A percentile compares a stretch with the other conserved stretches of the same genome.
These are phyloP conservation scores for Drechslerella dactyloides DNA, from an alignment of 2,329 filamentous ascomycete species.

Conservation along the genomic window DNA sequence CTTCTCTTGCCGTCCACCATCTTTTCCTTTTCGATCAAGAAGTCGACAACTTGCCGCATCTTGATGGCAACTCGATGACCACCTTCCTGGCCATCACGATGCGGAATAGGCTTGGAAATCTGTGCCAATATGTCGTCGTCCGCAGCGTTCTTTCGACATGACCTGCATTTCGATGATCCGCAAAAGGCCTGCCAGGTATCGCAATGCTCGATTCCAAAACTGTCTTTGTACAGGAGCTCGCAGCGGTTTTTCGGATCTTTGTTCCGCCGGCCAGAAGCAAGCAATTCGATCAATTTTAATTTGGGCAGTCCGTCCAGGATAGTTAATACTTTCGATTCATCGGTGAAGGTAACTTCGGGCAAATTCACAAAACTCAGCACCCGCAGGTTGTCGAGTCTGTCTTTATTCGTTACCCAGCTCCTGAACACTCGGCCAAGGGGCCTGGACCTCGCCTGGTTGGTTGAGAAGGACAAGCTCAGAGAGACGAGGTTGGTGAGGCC, in stretches of 20 bases:
- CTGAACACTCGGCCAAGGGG: conserved; percentile 37
- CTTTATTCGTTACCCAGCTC: conserved; percentile 43
- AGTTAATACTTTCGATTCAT: conserved; percentile 9
- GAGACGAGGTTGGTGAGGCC: conserved; percentile 31
- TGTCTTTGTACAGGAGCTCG: neutral
- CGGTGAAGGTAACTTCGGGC: neutral
- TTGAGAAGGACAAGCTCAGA: conserved; percentile 21
- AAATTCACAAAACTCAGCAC: conserved; percentile 22
- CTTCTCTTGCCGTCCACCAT: conserved; percentile 15
- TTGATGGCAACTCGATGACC: conserved; percentile 5
- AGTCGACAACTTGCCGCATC: conserved; percentile 19
- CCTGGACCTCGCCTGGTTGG: neutral
- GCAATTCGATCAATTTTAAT: conserved; percentile 27
- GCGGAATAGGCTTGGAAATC: neutral
- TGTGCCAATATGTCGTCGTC: conserved; percentile 13
- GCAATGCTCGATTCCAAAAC: conserved; percentile 13
- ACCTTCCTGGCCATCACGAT: neutral
- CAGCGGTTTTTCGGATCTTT: conserved; percentile 2
- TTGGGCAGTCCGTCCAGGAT: conserved; percentile 12
- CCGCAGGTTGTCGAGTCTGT: conserved; percentile 17
- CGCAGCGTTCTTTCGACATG: conserved; percentile 10
- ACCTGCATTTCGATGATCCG: conserved; percentile 1
- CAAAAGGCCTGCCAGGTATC: conserved; percentile 24
- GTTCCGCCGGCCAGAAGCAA: conserved; percentile 3
- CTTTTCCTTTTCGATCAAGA: conserved; percentile 25